Percentiles rank a stretch among this genome's conserved stretches.
Conservation (phyloP, 2,329 filamentous ascomycete species). For the Exophiala phaeomuriformis region DNA sequence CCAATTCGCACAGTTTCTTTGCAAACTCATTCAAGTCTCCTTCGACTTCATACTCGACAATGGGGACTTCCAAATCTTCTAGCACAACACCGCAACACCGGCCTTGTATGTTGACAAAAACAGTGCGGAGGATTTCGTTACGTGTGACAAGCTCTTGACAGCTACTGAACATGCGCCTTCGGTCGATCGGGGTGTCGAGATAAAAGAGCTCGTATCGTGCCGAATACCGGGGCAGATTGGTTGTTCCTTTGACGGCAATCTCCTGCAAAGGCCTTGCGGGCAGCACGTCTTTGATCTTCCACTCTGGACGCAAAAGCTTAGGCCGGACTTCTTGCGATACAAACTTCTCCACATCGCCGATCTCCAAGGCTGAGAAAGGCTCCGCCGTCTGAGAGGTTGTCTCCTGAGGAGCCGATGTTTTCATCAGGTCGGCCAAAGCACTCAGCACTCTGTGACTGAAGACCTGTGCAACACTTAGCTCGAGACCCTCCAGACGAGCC, state of each 20-base stretch:
- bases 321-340: conserved; percentile 33
- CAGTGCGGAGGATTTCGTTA: conserved; percentile 60
- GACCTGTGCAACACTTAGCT: conserved; percentile 26
- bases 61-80: conserved; percentile 45
- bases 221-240: conserved; percentile 53
- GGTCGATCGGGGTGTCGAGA: conserved; percentile 48
- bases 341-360: conserved; percentile 38
- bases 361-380: conserved; percentile 44
- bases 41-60: conserved; percentile 49
- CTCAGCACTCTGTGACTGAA: conserved; percentile 12
- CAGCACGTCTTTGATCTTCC: conserved; percentile 50
- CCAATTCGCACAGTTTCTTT: conserved; percentile 48
- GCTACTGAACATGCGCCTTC: conserved; percentile 40
- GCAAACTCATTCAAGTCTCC: conserved; percentile 42
- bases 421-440: conserved; percentile 48
- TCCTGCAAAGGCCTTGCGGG: conserved; percentile 54
- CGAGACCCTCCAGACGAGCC: conserved; percentile 18
- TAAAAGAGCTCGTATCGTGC: conserved; percentile 59
- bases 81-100: conserved; percentile 54
- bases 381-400: conserved; percentile 30
- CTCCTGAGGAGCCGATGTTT: conserved; percentile 30
- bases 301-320: conserved; percentile 41
- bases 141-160: conserved; percentile 48
- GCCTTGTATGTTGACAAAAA: conserved; percentile 51
- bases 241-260: conserved; percentile 53